Percentiles rank a stretch among this genome's conserved stretches.
phyloP scores from a whole-genome alignment of 164 flowering plant species.

The Tinospora cordifolia region DNA sequence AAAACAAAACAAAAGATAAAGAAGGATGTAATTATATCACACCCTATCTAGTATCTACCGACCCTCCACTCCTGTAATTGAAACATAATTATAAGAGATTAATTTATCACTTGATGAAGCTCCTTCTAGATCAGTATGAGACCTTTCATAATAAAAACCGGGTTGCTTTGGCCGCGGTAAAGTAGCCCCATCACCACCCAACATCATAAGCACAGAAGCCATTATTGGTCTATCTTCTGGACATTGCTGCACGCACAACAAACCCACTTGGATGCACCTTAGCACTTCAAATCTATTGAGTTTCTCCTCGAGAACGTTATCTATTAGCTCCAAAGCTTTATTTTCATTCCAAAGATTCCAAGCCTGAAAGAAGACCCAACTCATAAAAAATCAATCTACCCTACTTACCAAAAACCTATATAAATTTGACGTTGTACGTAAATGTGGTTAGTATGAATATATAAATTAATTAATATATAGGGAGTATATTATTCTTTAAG shows the following conservation, averaged over 20 bases:
- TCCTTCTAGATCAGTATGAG: not conserved
- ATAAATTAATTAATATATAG: not conserved
- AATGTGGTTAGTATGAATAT: not conserved
- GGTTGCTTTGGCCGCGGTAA: slow-evolving; percentile 22
- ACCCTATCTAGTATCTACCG: not conserved
- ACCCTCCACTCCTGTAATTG: not conserved
- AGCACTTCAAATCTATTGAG: slow-evolving; percentile 5
- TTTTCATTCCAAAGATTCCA: slow-evolving; percentile 27
- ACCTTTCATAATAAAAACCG: slow-evolving; percentile 19
- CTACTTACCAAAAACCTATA: no score
- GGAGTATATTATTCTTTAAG: not conserved
- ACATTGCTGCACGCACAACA: slow-evolving; percentile 14
- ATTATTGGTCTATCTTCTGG: slow-evolving; percentile 29
- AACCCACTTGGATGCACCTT: slow-evolving; percentile 21
- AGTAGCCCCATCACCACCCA: slow-evolving; percentile 16
- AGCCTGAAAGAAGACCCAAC: slow-evolving; percentile 12
- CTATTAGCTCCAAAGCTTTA: slow-evolving; percentile 15
- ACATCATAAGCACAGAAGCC: slow-evolving; percentile 24
- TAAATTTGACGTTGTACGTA: not conserved
- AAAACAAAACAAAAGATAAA: not conserved
- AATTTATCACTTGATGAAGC: not conserved
- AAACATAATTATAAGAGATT: not conserved
- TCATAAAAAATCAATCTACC: not conserved
- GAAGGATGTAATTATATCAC: not conserved
- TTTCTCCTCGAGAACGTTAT: not conserved